A percentile compares a stretch with the other conserved stretches of the same genome.
Conservation (phyloP, 179 eudicot genomes). For the Camellia oleifera region DNA sequence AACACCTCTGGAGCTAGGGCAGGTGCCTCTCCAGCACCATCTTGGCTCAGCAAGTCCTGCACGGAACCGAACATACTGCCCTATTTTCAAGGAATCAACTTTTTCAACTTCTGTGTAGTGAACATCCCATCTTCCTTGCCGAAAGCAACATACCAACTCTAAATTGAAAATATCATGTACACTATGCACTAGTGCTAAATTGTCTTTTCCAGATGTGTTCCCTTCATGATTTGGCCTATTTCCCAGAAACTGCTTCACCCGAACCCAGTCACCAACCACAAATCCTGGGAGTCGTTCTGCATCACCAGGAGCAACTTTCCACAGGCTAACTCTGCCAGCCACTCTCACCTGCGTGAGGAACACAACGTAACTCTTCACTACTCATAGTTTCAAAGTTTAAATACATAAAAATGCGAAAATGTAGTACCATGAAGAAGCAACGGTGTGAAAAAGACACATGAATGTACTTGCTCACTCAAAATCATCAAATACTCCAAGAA, state of each 20-base stretch:
- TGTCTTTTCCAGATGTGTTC: slow-evolving; percentile 66
- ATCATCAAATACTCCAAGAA: neutral
- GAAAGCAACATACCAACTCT: slow-evolving; percentile 83
- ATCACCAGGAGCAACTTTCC: slow-evolving; percentile 95
- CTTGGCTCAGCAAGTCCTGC: slow-evolving; percentile 75
- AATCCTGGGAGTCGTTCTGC: slow-evolving; percentile 81
- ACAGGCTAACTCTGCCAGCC: slow-evolving; percentile 70
- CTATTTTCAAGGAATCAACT: slow-evolving; percentile 60
- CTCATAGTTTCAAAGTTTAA: neutral
- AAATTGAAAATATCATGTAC: slow-evolving; percentile 79
- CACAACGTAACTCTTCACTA: neutral
- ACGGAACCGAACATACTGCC: slow-evolving; percentile 77
- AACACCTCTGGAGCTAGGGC: slow-evolving; percentile 65
- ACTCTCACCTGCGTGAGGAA: slow-evolving; percentile 60
- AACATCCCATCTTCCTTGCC: slow-evolving; percentile 63
- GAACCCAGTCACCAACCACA: slow-evolving; percentile 96
- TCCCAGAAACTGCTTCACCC: slow-evolving; percentile 74
- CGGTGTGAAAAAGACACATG: too few relatives aligned
- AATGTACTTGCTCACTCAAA: neutral
- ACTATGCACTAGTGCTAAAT: slow-evolving; percentile 82
- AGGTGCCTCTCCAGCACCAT: slow-evolving; percentile 96
- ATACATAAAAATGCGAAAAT: neutral
- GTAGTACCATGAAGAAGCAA: neutral
- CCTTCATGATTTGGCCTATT: slow-evolving; percentile 85
- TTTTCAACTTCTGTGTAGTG: slow-evolving; percentile 86